Evolutionary conservation across 2,329 filamentous ascomycete genomes (phyloP).

Genomic region (Fusarium chaquense): DNA sequence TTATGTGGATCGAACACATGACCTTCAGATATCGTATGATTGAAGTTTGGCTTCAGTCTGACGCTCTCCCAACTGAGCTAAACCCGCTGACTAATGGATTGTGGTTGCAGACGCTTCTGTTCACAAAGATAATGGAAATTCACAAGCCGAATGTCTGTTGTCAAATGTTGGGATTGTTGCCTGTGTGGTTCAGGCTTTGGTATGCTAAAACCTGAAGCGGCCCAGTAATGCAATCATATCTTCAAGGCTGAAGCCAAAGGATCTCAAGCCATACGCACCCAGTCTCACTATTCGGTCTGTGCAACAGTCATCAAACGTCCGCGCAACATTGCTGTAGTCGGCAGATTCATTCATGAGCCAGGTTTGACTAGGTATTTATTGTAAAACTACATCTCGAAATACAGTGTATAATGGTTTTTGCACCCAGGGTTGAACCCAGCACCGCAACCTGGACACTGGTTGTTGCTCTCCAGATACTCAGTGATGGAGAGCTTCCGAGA

Average conservation of each 20-base stretch:
- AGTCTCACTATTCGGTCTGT: neutral
- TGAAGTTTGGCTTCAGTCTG: slow-evolving; percentile 35
- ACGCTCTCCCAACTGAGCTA: slow-evolving; percentile 39
- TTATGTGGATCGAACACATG: slow-evolving; percentile 38
- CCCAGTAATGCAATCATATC: neutral
- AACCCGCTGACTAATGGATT: slow-evolving; percentile 29
- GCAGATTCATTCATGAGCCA: no score
- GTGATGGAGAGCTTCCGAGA: neutral
- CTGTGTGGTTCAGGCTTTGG: neutral
- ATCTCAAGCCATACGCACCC: accelerated
- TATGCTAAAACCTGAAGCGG: accelerated
- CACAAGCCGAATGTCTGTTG: no score
- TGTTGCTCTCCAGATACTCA: slow-evolving; percentile 5
- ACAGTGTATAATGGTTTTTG: slow-evolving; percentile 16
- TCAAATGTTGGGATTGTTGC: no score
- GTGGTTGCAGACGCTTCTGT: accelerated
- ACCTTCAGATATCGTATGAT: slow-evolving; percentile 31
- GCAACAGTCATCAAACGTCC: neutral
- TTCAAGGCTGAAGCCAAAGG: neutral
- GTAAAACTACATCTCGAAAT: slow-evolving; percentile 14
- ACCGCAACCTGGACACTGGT: slow-evolving; percentile 3
- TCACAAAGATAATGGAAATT: no score
- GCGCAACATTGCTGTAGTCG: no score
- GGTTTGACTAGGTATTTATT: no score
- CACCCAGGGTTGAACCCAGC: slow-evolving; percentile 29